A percentile compares a stretch with the other conserved stretches of the same genome.
phyloP scores from a whole-genome alignment of 192 early-diverging fungal species.

The Coemansia sp. region DNA sequence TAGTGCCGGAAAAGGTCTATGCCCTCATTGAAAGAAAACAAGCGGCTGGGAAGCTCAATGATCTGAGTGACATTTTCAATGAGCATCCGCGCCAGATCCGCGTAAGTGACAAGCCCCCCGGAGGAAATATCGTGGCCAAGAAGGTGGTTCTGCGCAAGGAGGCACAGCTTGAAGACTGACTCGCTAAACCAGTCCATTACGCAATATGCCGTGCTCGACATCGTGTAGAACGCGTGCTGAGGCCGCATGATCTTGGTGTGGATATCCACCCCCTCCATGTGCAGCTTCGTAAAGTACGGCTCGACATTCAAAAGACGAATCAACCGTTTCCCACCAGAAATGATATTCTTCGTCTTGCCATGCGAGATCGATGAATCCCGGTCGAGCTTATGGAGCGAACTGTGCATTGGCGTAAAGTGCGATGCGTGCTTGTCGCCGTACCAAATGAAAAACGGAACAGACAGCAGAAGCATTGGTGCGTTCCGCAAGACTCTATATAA shows the following conservation, averaged over 20 bases:
- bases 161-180: constrained; percentile 20
- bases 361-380: not conserved
- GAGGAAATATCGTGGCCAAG: constrained; percentile 21
- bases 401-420: not conserved
- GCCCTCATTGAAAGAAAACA: constrained; percentile 13
- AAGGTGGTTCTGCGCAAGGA: constrained; percentile 32
- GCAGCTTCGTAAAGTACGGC: constrained; percentile 54
- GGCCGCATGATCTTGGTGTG: constrained; percentile 58
- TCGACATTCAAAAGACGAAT: constrained; percentile 64
- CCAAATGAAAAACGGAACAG: constrained; percentile 22
- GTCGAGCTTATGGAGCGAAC: constrained; percentile 8
- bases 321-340: constrained; percentile 60
- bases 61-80: constrained; percentile 12
- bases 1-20: constrained; percentile 35
- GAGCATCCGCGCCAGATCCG: constrained; percentile 13
- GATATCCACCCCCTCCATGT: constrained; percentile 57
- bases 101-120: constrained; percentile 23
- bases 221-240: constrained; percentile 60
- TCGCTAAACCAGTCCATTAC: constrained; percentile 52
- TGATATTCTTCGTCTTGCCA: not conserved
- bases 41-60: constrained; percentile 10
- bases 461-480: constrained; percentile 23
- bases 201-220: constrained; percentile 55
- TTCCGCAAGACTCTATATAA: constrained; percentile 19
- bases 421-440: not conserved